phyloP scores from a whole-genome alignment of 305 asterid species.

The Plantago lanceolata region DNA sequence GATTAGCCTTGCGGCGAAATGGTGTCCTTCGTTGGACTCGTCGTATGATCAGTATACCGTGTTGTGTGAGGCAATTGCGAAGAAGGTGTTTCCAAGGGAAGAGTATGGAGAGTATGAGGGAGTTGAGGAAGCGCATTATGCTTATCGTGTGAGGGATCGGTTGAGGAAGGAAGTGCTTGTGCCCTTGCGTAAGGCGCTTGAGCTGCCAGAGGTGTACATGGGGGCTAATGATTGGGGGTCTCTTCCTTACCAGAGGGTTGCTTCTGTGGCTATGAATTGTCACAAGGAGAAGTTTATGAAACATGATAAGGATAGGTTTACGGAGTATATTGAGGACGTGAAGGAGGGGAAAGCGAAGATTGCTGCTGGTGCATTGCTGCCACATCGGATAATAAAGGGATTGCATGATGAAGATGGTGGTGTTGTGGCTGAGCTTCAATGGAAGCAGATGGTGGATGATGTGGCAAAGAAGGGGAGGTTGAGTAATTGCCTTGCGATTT shows the following conservation, averaged over 20 bases:
- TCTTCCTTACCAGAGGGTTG: slow-evolving; percentile 29
- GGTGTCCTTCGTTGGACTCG: slow-evolving; percentile 42
- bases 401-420: slow-evolving; percentile 17
- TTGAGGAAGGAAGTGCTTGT: slow-evolving; percentile 40
- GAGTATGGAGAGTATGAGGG: slow-evolving; percentile 23
- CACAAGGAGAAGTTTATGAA: slow-evolving; percentile 28
- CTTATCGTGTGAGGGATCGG: slow-evolving; percentile 30
- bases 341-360: slow-evolving; percentile 35
- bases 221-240: slow-evolving; percentile 37
- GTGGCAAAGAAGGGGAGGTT: slow-evolving; percentile 32
- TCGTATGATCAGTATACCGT: slow-evolving; percentile 33
- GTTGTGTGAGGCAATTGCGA: slow-evolving; percentile 34
- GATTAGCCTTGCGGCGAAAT: slow-evolving; percentile 38
- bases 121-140: slow-evolving; percentile 34
- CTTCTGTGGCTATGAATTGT: slow-evolving; percentile 35
- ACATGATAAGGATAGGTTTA: slow-evolving; percentile 30
- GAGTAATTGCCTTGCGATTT: slow-evolving; percentile 32
- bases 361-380: slow-evolving; percentile 40
- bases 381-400: slow-evolving; percentile 32
- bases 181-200: slow-evolving; percentile 36
- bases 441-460: slow-evolving; percentile 40
- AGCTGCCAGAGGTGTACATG: slow-evolving; percentile 40
- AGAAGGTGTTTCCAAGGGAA: slow-evolving; percentile 30
- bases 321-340: slow-evolving; percentile 33
- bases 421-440: slow-evolving; percentile 39